Base-by-base conservation (phyloP, 805 yeast genomes). In the Yamadazyma olivae region DNA sequence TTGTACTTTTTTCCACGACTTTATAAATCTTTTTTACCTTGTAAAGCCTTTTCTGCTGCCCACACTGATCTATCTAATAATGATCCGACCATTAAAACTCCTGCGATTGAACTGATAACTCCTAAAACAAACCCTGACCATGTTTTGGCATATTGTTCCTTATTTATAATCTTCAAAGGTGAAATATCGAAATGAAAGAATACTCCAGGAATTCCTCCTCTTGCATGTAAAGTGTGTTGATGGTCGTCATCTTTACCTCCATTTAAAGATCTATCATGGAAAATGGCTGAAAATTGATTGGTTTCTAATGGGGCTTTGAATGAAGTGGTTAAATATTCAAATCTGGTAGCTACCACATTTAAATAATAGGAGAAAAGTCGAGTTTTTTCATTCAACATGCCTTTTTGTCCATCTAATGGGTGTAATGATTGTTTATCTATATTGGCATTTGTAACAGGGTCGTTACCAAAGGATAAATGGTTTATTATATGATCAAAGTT, bases 211-310 rank as follows among this genome's bases (percentile, higher is more conserved):
- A 83, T 67, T 6, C 99, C 99, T 13, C 97, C 96, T 37, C 77
- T 67, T 2, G 82, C 75, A 46, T 84, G 93, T 17, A 81, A 45
- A 0, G 96, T 87, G 56, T 87, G 81, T 30, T 89, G 90, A 61
- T 93, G 96, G 56, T 91, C 97, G 16, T 74, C 83, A 54, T 91
- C 99, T 40, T 82, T 71, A 21, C 98, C 99, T 14, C 98, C 98
- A 15, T 32, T 45, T 21, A 89, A 56, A 6, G 96, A 91, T 45
- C 98, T 75, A 50, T 85, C 90, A 59, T 93, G 99, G 35, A 75
- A 74, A 1, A 96, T 88, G 7, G 83, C 91, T 2, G 91, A 79
- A 64, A 87, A 90, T 61, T 91, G 97, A 54, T 93, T 88, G 2
- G 98, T 86, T 43, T 86, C 95, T 6, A 81, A 43, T 27, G 58